Evolutionary conservation across 352 stramenopile genomes (phyloP).

Genomic region (Globisporangium apiculatum): DNA sequence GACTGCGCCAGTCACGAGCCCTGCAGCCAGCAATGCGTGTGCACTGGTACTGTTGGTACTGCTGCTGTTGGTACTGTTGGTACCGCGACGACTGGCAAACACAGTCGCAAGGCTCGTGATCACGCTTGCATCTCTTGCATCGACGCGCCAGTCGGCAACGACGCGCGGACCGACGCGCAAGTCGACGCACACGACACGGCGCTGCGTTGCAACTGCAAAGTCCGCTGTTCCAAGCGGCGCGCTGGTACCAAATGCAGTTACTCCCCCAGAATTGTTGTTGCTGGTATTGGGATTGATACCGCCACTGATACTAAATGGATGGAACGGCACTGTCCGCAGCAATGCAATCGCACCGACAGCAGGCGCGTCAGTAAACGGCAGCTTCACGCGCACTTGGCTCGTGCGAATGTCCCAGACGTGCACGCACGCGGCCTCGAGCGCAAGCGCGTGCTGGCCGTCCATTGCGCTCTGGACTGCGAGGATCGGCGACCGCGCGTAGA

Average conservation of each 20-base stretch:
- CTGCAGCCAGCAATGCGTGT: constrained; percentile 30
- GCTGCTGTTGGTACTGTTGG: no score
- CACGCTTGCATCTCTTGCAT: constrained; percentile 26
- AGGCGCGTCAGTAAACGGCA: constrained; percentile 53
- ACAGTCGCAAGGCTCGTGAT: constrained; percentile 33
- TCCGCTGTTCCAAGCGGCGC: constrained; percentile 21
- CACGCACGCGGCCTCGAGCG: constrained; percentile 33
- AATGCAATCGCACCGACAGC: constrained; percentile 32
- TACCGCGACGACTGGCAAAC: constrained; percentile 25
- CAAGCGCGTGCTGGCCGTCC: constrained; percentile 26
- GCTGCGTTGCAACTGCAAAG: constrained; percentile 41
- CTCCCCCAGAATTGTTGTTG: no score
- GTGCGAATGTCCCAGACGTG: constrained; percentile 67
- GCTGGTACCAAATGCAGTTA: not conserved
- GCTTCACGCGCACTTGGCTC: constrained; percentile 43
- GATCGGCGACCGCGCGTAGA: constrained; percentile 23
- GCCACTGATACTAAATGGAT: no score
- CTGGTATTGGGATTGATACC: no score
- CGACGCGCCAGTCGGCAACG: constrained; percentile 56
- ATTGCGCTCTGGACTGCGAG: constrained; percentile 18
- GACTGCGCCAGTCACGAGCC: constrained; percentile 31
- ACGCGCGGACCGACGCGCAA: constrained; percentile 33
- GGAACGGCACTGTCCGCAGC: constrained; percentile 15
- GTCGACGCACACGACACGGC: constrained; percentile 45
- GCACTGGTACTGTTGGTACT: no score